Evolutionary conservation across 2,329 filamentous ascomycete genomes (phyloP), one percentile per base, ranked within the genome.

Genomic region (Graphilbum fragrans): DNA sequence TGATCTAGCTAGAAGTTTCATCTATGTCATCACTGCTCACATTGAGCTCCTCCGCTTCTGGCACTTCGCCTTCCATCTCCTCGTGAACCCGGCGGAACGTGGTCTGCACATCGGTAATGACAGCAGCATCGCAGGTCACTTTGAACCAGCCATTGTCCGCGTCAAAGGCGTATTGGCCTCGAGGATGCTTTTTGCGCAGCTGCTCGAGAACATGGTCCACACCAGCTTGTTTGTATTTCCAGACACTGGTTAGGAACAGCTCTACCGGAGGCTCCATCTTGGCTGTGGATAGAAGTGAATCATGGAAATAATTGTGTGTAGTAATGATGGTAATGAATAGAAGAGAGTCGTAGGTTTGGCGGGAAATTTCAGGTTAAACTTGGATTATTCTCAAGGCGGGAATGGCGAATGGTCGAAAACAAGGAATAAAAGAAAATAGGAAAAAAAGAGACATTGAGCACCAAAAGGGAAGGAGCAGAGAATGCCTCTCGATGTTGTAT

Each of bases 191-290:
- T 5, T 18, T 23, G 12, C 43, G 37, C 16, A 59, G 38, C 1
- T 35, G 35, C 1, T 47, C 33, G 11, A 58, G 43, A 2, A 58
- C 38, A 19, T 44, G 43, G 7, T 47, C 39, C 23, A 53, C 40
- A 14, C 49, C 51, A 6, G 43, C 47, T 5, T 47, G 44, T 7
- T 43, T 48, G 44, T 52, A 58, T 2, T 42, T 29, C 54, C 55
- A 58, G 27, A 57, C 35, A 22, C 48, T 51, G 7, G 47, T 21
- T 10, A 57, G 31, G 36, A 53, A 55, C 38, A 57, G 50, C 39
- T 56, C 52, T 18, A 39, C 38, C 3, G 29, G 29, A 5, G 29
- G 6, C n/a, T 31, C 29, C 29, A 31, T 31, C 11, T 9, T 31
- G 29, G 12, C 12, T 14, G 14, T 14, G 5, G 29, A 10, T 16